A percentile compares a stretch with the other conserved stretches of the same genome.
Evolutionary conservation across 2,329 filamentous ascomycete genomes (phyloP).

Genomic region (Plenodomus tracheiphilus): DNA sequence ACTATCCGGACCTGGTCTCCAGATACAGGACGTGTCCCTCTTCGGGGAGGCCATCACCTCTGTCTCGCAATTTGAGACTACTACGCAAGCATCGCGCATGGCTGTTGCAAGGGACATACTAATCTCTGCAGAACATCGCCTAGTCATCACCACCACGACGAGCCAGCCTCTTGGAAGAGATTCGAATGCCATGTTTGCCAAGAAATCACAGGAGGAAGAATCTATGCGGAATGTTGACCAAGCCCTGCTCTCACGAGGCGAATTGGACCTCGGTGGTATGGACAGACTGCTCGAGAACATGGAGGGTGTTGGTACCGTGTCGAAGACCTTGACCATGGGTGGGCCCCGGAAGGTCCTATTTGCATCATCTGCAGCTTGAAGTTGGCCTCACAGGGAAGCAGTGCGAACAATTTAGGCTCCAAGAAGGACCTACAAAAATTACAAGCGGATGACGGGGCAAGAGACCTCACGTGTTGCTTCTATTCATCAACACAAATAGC

Average conservation of each 20-base stretch:
- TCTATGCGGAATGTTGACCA: constrained; percentile 43
- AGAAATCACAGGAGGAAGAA: constrained; percentile 35
- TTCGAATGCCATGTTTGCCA: constrained; percentile 33
- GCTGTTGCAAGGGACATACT: constrained; percentile 50
- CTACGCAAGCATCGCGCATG: constrained; percentile 46
- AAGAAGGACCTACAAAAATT: too few relatives aligned
- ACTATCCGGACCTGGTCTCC: constrained; percentile 47
- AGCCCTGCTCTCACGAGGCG: constrained; percentile 48
- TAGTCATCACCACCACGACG: constrained; percentile 47
- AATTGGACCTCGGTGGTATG: constrained; percentile 54
- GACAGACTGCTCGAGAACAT: constrained; percentile 49
- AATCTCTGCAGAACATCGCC: constrained; percentile 49
- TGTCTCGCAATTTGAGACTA: constrained; percentile 49
- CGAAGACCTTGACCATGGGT: constrained; percentile 31
- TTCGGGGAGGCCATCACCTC: constrained; percentile 49
- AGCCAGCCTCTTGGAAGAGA: constrained; percentile 35
- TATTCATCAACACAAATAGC: not conserved
- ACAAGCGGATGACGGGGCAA: not conserved
- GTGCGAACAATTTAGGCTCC: too few relatives aligned
- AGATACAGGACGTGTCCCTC: constrained; percentile 47
- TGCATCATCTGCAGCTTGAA: constrained; percentile 35
- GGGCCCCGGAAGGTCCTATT: constrained; percentile 43
- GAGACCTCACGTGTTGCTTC: not conserved
- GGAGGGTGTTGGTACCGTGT: constrained; percentile 25
- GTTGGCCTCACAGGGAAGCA: too few relatives aligned